Evolutionary conservation across 441 rosid species (phyloP).

Genomic region (Adansonia grandidieri): DNA sequence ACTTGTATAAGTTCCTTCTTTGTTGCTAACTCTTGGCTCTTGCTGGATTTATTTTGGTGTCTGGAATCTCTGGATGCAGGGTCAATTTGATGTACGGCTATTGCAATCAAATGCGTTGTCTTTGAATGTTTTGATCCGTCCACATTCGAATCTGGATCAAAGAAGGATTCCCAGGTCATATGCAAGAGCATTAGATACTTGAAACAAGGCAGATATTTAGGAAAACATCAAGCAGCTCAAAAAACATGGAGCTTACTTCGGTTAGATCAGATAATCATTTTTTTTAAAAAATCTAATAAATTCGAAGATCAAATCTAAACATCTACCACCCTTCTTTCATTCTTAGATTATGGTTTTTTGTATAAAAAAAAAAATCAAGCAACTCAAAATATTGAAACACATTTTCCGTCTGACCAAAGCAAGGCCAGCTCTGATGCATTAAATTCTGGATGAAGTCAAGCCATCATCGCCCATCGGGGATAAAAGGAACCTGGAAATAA

Average conservation of each 20-base stretch:
- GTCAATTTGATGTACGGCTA: constrained; percentile 20
- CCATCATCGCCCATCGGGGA: background rate
- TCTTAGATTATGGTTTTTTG: too few relatives aligned
- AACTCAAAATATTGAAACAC: background rate
- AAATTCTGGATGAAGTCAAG: background rate
- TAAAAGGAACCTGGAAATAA: background rate
- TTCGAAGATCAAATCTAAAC: too few relatives aligned
- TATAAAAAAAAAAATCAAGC: too few relatives aligned
- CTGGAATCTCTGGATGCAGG: constrained; percentile 6
- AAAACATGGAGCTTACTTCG: too few relatives aligned
- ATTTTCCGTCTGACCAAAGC: background rate
- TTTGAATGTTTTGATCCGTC: constrained; percentile 17
- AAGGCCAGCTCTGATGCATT: background rate
- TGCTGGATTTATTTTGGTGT: constrained; percentile 21
- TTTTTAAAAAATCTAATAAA: too few relatives aligned
- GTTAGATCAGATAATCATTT: too few relatives aligned
- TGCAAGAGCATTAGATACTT: background rate
- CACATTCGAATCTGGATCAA: background rate
- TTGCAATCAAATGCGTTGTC: constrained; percentile 24
- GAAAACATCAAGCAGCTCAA: background rate
- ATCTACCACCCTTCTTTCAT: too few relatives aligned
- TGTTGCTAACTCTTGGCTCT: constrained; percentile 1
- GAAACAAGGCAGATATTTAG: background rate
- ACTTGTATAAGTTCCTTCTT: constrained; percentile 28
- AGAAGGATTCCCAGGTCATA: background rate